Base-by-base conservation (phyloP, 176 grass and related monocot species). In the Rhynchospora breviuscula region DNA sequence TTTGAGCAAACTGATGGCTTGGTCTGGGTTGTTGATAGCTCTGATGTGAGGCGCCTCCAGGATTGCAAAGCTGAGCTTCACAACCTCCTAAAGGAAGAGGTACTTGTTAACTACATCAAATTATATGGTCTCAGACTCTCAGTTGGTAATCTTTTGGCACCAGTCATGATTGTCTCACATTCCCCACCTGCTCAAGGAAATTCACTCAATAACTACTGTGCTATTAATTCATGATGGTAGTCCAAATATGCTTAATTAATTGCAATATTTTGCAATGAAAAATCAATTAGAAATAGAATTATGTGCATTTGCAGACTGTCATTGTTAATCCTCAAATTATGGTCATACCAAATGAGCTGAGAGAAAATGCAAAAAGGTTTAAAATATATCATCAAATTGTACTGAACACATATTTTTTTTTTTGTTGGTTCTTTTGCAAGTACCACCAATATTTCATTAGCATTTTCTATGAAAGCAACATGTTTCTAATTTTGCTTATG, bases 81-180 rank as follows among this genome's bases (percentile, higher is more conserved):
- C 84, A 94, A 93, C 87, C 90, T 98, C 46, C 91, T 98, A 67
- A 94, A 93, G 89, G 92, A 94, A 94, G 92, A 98, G 92, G 95
- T 94, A 82, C 40, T 72, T 85, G 17, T 81, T 58, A 26, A n/a
- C 5, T 49, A 62, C 7, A 9, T 67, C 22, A 26, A 31, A 60
- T 48, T 81, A 46, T 80, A 0, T 9, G 71, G 23, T n/a, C n/a
- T n/a, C n/a, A n/a, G n/a, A n/a, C n/a, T 8, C 46, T 53, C 12
- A 75, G 18, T 73, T 21, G 45, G 6, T 3, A 73, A 21, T 12
- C 5, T 73, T 59, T 59, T 0, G 56, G 56, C 15, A 59, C 7
- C 7, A 62, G 21, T 62, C 21, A n/a, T 52, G 67, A 70, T 21
- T 5, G 18, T 17, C 15, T 70, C 67, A 67, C 40, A 35, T 14